A percentile compares a stretch with the other conserved stretches of the same genome.
Conservation (phyloP, 208 protist genomes). For the Trichomonas tenax region DNA sequence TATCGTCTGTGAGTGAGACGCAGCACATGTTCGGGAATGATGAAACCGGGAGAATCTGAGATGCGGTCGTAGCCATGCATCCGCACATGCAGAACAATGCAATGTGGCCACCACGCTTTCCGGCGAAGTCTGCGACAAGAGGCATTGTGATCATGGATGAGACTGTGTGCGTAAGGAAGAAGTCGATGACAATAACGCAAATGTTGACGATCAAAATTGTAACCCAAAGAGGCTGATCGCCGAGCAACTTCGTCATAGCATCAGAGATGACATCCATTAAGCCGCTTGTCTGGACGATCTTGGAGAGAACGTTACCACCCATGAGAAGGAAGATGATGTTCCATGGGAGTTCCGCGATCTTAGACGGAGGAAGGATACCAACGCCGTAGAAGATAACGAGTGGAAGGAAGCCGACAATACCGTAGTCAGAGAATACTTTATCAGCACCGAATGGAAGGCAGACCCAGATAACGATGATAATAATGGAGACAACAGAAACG, state of each 20-base stretch:
- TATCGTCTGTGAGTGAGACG: neutral
- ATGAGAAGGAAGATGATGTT: constrained; percentile 8
- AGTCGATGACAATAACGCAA: neutral
- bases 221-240: neutral
- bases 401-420: neutral
- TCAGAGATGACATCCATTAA: neutral
- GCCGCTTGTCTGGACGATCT: neutral
- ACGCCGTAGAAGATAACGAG: neutral
- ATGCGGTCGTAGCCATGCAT: constrained; percentile 14
- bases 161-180: neutral
- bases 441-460: neutral
- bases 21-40: constrained; percentile 5
- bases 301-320: neutral
- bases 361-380: neutral
- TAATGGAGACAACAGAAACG: neutral
- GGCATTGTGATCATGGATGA: constrained; percentile 5
- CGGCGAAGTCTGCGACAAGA: neutral
- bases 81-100: neutral
- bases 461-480: neutral
- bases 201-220: neutral
- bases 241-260: neutral
- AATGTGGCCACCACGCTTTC: neutral
- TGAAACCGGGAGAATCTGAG: neutral
- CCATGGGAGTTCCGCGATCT: neutral
- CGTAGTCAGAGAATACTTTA: neutral